phyloP scores from a whole-genome alignment of 306 rosid genomes.

The Sphenostylis stenocarpa region DNA sequence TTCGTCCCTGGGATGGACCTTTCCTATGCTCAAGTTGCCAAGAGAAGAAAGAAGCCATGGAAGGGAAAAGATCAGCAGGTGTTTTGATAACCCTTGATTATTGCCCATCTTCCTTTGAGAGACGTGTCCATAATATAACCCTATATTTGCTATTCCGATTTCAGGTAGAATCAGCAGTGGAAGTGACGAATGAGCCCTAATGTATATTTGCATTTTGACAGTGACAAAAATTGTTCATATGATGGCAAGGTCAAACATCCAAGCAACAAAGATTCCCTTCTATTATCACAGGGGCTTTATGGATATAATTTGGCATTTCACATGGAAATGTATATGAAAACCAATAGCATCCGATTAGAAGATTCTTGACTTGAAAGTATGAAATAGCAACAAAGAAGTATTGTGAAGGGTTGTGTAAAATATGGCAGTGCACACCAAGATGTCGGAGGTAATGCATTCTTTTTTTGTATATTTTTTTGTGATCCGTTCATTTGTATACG shows the following conservation, averaged over 20 bases:
- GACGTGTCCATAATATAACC: constrained; percentile 15
- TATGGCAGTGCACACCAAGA: constrained; percentile 29
- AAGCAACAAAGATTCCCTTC: constrained; percentile 50
- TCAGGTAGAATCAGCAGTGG: constrained; percentile 89
- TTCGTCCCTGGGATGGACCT: constrained; percentile 99
- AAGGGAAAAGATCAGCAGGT: constrained; percentile 82
- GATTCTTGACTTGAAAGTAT: constrained; percentile 40
- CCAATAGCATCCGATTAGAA: constrained; percentile 33
- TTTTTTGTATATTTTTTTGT: constrained; percentile 28
- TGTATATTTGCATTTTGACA: constrained; percentile 57
- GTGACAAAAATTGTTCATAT: constrained; percentile 50
- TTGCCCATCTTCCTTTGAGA: constrained; percentile 16
- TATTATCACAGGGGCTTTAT: constrained; percentile 46
- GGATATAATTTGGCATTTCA: constrained; percentile 48
- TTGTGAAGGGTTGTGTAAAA: constrained; percentile 37
- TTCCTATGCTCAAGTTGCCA: constrained; percentile 95
- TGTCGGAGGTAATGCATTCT: constrained; percentile 50
- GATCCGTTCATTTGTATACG: constrained; percentile 48
- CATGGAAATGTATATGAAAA: constrained; percentile 45
- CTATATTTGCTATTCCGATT: constrained; percentile 32
- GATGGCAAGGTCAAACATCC: constrained; percentile 45
- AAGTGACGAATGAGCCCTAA: constrained; percentile 71
- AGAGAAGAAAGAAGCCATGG: constrained; percentile 99
- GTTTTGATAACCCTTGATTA: constrained; percentile 29
- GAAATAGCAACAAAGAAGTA: constrained; percentile 31